Conservation (phyloP, 2,329 filamentous ascomycete species). For the Alternaria arborescens region DNA sequence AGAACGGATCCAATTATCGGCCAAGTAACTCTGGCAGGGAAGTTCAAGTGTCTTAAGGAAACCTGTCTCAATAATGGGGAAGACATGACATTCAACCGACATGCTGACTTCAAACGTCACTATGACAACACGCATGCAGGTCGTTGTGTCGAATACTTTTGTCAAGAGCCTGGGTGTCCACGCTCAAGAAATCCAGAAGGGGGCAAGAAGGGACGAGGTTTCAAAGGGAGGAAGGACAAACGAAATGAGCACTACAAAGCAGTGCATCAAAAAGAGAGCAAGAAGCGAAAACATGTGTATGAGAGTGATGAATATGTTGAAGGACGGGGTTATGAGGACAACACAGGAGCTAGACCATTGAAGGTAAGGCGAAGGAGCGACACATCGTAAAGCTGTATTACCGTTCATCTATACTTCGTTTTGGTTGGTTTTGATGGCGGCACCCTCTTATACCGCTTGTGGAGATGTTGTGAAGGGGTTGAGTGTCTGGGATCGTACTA, state of each 20-base stretch:
- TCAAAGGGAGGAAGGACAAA: slow-evolving; percentile 43
- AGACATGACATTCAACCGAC: slow-evolving; percentile 35
- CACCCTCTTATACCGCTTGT: background rate
- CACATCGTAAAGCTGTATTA: background rate
- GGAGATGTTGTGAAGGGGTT: too few species aligned
- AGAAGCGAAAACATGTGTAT: slow-evolving; percentile 9
- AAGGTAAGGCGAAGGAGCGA: background rate
- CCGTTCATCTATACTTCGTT: too few species aligned
- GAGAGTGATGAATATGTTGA: background rate
- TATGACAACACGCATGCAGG: slow-evolving; percentile 30
- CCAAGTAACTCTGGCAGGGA: slow-evolving; percentile 33
- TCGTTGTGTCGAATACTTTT: slow-evolving; percentile 32
- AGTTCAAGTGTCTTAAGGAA: slow-evolving; percentile 35
- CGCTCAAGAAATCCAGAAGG: slow-evolving; percentile 25
- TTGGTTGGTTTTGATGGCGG: background rate
- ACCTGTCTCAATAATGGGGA: slow-evolving; percentile 18
- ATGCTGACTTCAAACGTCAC: slow-evolving; percentile 46
- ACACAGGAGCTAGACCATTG: background rate
- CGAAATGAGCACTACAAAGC: slow-evolving; percentile 39
- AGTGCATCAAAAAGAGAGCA: slow-evolving; percentile 27
- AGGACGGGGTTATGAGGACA: background rate
- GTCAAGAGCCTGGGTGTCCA: slow-evolving; percentile 27
- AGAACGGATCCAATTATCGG: slow-evolving; percentile 27
- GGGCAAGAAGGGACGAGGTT: slow-evolving; percentile 35
- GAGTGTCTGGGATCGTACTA: too few species aligned